A percentile compares a stretch with the other conserved stretches of the same genome.
Evolutionary conservation across 2,329 filamentous ascomycete genomes (phyloP).

Genomic region (Penicillium sp.): DNA sequence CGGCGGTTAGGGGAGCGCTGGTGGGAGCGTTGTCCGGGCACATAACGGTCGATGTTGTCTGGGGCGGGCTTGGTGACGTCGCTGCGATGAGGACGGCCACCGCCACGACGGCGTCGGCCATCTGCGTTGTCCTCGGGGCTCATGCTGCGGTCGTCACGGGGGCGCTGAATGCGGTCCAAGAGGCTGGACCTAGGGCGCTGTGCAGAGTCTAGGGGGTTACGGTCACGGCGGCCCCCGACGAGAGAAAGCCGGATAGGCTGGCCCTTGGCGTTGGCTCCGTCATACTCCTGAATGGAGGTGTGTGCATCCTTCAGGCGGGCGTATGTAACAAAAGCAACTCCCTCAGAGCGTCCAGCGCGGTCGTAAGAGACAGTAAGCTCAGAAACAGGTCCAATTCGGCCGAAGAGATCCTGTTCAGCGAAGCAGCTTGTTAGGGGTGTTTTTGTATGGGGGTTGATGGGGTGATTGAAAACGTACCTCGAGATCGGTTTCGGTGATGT

Average conservation of each 20-base stretch:
- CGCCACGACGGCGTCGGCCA: slow-evolving; percentile 38
- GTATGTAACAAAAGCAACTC: slow-evolving; percentile 81
- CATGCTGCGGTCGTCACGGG: slow-evolving; percentile 41
- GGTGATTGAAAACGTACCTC: slow-evolving; percentile 53
- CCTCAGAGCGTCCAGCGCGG: slow-evolving; percentile 82
- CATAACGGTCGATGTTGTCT: slow-evolving; percentile 73
- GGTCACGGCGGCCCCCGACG: slow-evolving; percentile 49
- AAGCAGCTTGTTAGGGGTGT: neutral
- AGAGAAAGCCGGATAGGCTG: slow-evolving; percentile 76
- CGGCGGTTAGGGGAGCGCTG: slow-evolving; percentile 39
- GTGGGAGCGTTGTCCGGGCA: slow-evolving; percentile 58
- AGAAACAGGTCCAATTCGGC: slow-evolving; percentile 68
- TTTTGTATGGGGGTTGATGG: neutral
- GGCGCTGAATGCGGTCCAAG: slow-evolving; percentile 60
- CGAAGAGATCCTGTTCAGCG: slow-evolving; percentile 68
- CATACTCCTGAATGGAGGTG: slow-evolving; percentile 73
- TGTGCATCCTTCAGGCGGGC: slow-evolving; percentile 66
- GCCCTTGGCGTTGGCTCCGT: slow-evolving; percentile 86
- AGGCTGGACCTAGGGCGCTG: slow-evolving; percentile 57
- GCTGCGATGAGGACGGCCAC: slow-evolving; percentile 49
- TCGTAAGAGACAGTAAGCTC: slow-evolving; percentile 76
- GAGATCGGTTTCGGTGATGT: slow-evolving; percentile 79
- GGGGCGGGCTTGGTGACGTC: slow-evolving; percentile 55
- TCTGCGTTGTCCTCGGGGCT: slow-evolving; percentile 39
- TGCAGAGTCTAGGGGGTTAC: slow-evolving; percentile 50